Evolutionary conservation across 192 early-diverging fungal species (phyloP).

Genomic region (Piromyces sp.): DNA sequence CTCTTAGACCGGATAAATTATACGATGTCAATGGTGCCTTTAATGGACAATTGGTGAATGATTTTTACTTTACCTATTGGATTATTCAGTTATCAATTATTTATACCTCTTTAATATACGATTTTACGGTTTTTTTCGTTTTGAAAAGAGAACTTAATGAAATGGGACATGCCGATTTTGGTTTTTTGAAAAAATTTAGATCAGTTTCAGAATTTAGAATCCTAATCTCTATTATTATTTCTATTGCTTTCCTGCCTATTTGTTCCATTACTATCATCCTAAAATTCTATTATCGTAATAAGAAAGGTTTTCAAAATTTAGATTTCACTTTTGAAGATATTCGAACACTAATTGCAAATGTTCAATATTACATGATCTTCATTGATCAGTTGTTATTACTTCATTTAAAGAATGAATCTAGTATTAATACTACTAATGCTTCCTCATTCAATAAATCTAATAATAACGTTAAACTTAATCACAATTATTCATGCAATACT

Average conservation of each 20-base stretch:
- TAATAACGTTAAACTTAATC: too few species aligned
- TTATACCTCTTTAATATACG: background rate
- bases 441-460: too few species aligned
- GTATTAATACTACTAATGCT: too few species aligned
- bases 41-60: background rate
- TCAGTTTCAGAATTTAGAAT: background rate
- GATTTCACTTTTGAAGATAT: background rate
- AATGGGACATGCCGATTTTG: background rate
- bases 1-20: background rate
- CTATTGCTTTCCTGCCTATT: background rate
- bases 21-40: background rate
- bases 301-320: background rate
- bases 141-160: background rate
- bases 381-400: background rate
- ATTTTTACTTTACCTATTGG: background rate
- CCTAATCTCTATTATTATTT: background rate
- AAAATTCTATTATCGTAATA: background rate
- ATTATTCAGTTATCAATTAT: background rate
- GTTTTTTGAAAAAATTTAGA: background rate
- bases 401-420: too few species aligned
- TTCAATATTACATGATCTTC: background rate
- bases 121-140: background rate
- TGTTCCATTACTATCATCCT: background rate
- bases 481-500: too few species aligned
- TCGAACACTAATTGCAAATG: background rate